Evolutionary conservation across 176 grass and related monocot species (phyloP).

Genomic region (Hordeum marinum): DNA sequence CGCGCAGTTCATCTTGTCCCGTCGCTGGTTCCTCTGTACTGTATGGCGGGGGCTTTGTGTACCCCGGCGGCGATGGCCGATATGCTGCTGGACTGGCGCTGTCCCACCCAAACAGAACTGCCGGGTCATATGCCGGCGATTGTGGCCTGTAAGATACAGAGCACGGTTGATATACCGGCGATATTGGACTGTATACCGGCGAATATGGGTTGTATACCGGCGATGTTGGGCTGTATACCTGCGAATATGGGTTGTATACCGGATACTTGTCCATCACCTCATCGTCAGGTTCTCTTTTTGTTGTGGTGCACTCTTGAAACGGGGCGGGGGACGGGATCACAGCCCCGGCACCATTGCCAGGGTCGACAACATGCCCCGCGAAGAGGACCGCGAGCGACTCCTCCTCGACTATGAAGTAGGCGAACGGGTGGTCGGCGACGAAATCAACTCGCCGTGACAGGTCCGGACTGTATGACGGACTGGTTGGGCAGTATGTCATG

Average conservation of each 20-base stretch:
- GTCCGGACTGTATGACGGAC: background rate
- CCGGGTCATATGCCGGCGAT: background rate
- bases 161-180: background rate
- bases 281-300: background rate
- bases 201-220: background rate
- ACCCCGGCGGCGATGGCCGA: background rate
- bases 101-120: background rate
- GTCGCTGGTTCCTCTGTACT: too few species aligned
- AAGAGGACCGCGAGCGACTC: background rate
- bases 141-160: background rate
- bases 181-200: background rate
- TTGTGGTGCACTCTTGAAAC: background rate
- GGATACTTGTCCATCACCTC: too few species aligned
- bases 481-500: background rate
- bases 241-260: background rate
- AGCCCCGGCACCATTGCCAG: background rate
- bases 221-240: background rate
- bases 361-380: background rate
- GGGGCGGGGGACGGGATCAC: background rate
- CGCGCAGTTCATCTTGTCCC: too few species aligned
- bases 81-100: background rate
- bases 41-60: background rate
- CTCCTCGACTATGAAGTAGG: constrained; percentile 3
- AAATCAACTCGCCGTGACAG: background rate
- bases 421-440: constrained; percentile 1